These are phyloP conservation scores for Cercospora berteroae DNA, from an alignment of 2,329 filamentous ascomycete species.

Conservation along the genomic window DNA sequence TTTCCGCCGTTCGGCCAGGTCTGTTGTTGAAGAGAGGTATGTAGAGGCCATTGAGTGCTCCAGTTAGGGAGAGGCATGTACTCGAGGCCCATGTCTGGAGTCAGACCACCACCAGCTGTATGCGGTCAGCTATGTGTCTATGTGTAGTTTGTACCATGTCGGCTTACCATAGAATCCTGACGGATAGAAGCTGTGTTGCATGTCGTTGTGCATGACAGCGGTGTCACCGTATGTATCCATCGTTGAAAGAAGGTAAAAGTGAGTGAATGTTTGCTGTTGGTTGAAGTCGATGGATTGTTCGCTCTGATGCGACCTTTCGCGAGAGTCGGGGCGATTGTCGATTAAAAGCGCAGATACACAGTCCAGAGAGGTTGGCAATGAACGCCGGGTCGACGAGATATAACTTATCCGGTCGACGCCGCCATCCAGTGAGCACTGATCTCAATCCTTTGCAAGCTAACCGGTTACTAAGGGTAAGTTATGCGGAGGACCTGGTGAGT, in stretches of 20 bases:
- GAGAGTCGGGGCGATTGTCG: background rate
- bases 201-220: slow-evolving; percentile 2
- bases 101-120: slow-evolving; percentile 6
- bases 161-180: slow-evolving; percentile 6
- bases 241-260: background rate
- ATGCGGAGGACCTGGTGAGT: slow-evolving; percentile 14
- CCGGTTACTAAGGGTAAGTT: slow-evolving; percentile 2
- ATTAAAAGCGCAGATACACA: background rate
- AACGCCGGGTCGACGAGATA: background rate
- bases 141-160: background rate
- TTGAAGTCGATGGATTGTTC: background rate
- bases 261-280: background rate
- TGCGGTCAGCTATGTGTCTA: background rate
- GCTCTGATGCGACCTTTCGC: background rate
- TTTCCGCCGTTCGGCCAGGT: background rate
- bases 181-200: slow-evolving; percentile 6
- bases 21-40: slow-evolving; percentile 1
- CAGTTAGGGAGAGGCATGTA: slow-evolving; percentile 4
- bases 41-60: slow-evolving; percentile 4
- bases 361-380: background rate
- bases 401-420: slow-evolving; percentile 3
- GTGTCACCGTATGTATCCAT: slow-evolving; percentile 11
- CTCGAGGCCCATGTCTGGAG: slow-evolving; percentile 5
- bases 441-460: slow-evolving; percentile 6
- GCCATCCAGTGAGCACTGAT: slow-evolving; percentile 8